Base-by-base conservation (phyloP, 208 protist genomes). In the Crithidia sp. region DNA sequence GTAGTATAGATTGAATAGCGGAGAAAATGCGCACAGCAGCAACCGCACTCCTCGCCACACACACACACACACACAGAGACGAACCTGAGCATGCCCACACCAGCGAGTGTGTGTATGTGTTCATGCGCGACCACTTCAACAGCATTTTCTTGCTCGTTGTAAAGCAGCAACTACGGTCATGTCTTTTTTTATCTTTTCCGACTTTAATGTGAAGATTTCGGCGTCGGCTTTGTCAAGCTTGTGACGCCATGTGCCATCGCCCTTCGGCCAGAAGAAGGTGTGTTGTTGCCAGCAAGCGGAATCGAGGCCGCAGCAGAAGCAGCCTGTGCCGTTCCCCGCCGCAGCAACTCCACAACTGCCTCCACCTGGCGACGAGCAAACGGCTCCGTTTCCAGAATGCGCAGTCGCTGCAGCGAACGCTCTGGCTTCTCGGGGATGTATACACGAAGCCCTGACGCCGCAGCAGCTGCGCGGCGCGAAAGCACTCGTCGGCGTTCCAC, bases 401-500 rank as follows among this genome's bases (percentile, higher is more conserved):
- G 62, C 40, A 58, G 61, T 8, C 45, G 37, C 9, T 10, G 13
- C 49, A 79, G 28, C 5, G 67, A 52, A 2, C 45, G 56, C 7
- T 53, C 67, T 9, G 53, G 41, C 13, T 19, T 44, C 3, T 28
- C 41, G 19, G 45, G 45, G 2, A 73, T 37, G 12, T 12, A 5
- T 12, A 5, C 47, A 79, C 49, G 44, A 74, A 74, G 37, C 67
- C 74, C 12, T 74, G 74, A 0, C 74, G 74, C 28, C 62, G 59
- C 6, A 79, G 54, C 47, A 79, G 67, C 39, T 79, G 60, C 13
- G 66, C 62, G 19, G 67, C 64, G 16, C 74, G 74, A 19, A 58
- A 50, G 28, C 67, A 66, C 62, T 79, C 74, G 36, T 53, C 74
- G 36, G 45, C 60, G 41, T 74, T 79, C 74, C 74, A 79, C 54